Evolutionary conservation across 129 eudicot species (phyloP).

Genomic region (Rutidosis leptorrhynchoides): DNA sequence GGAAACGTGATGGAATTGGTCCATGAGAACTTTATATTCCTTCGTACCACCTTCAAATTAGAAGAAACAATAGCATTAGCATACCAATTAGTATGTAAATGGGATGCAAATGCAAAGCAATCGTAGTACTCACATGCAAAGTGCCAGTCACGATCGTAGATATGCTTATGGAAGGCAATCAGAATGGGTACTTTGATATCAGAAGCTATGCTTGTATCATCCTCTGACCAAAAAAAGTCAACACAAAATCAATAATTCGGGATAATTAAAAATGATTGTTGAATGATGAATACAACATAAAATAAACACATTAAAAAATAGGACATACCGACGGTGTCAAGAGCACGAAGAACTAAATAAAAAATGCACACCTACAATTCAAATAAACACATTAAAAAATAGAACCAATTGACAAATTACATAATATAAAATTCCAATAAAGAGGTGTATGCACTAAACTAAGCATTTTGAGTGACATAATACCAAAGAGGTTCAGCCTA

Average conservation of each 20-base stretch:
- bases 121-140: constrained; percentile 67
- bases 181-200: constrained; percentile 92
- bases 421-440: background rate
- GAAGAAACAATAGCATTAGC: constrained; percentile 17
- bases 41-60: constrained; percentile 76
- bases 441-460: background rate
- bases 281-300: too few relatives aligned
- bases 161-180: constrained; percentile 76
- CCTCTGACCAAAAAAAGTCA: constrained; percentile 56
- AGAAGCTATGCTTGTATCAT: constrained; percentile 82
- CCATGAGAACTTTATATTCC: constrained; percentile 96
- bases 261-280: background rate
- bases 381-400: background rate
- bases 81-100: background rate
- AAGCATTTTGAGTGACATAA: background rate
- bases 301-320: too few relatives aligned
- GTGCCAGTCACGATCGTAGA: constrained; percentile 90
- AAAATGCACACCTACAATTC: constrained; percentile 72
- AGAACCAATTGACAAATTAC: background rate
- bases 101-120: background rate
- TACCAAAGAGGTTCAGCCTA: background rate
- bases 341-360: constrained; percentile 98
- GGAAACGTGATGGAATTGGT: constrained; percentile 86
- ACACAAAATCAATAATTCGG: constrained; percentile 17
- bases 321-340: constrained; percentile 96